Evolutionary conservation across 768 basidiomycete genomes (phyloP), one percentile per base, ranked within the genome.

Genomic region (Suillus ampliporus): DNA sequence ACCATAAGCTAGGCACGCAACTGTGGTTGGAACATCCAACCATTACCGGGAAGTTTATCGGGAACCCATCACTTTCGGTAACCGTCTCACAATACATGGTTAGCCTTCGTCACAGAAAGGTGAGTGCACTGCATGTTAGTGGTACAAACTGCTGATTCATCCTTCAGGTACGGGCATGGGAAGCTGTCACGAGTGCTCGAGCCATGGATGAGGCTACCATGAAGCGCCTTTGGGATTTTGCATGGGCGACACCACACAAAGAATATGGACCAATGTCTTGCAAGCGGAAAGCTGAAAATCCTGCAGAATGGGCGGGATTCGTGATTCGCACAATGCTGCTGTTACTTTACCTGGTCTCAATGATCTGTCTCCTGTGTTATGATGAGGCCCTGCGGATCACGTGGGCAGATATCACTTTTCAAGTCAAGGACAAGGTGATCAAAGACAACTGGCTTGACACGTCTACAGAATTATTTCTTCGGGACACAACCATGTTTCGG

Each of bases 321-420:
- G 57, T 66, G 2, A 68, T 66, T 9, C 62, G 72, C 1, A 61
- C 51, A 10, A 71, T 76, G 37, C 68, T 78, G 0, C 68, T 71
- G 8, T 69, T 74, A 0, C 72, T 75, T 3, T 79, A 78, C 44
- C 68, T 70, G 1, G 40, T 78, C 17, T 68, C 76, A 5, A 78
- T 77, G 52, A 15, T 74, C 0, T 79, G 76, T 47, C 51, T 79
- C 7, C 65, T 78, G 1, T 71, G 71, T 2, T 68, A 74, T 57
- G 76, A 78, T 56, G 76, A 79, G 44, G 77, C 73, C 1, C 65
- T 79, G 0, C 75, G 74, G 37, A 75, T 79, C 21, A 64, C 71
- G 34, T 31, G 66, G 19, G 63, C 74, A 17, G 64, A 79, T 19
- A 60, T 78, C 13, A 53, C 54, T 4, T 8, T 62, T 21, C 59